phyloP scores from a whole-genome alignment of 768 basidiomycete species.

The Termitomyces sp. region DNA sequence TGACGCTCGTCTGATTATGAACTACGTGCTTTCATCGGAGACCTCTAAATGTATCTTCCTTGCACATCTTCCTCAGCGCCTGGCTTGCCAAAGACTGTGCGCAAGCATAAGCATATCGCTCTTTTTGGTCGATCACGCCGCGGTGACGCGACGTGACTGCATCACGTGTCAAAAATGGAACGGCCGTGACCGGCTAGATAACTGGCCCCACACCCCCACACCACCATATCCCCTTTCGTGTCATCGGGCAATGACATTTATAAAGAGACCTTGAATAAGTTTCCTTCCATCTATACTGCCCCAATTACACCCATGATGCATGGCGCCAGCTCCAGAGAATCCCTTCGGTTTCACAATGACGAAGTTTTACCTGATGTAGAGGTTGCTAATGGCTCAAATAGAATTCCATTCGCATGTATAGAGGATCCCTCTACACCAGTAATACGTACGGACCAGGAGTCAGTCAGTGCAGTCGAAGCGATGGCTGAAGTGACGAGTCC shows the following conservation, averaged over 20 bases:
- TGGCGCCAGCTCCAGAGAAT: neutral
- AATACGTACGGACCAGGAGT: conserved; percentile 1
- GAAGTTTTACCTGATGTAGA: neutral
- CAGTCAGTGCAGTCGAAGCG: neutral
- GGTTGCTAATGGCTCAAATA: neutral
- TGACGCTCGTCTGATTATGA: neutral
- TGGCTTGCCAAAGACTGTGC: neutral
- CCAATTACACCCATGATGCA: neutral
- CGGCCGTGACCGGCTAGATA: no score
- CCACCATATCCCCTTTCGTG: conserved; percentile 9
- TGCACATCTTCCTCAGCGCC: neutral
- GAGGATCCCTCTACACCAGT: neutral
- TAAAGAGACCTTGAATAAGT: neutral
- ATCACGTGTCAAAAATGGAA: conserved; percentile 5
- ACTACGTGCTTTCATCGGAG: neutral
- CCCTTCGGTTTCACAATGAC: neutral
- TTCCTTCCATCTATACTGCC: neutral
- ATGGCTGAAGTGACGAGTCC: neutral
- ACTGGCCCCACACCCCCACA: neutral
- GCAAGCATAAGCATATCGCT: neutral
- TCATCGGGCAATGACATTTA: conserved; percentile 6
- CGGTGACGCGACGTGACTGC: neutral
- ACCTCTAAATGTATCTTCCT: neutral
- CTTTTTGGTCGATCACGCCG: neutral
- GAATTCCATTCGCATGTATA: conserved; percentile 8